A percentile compares a stretch with the other conserved stretches of the same genome.
Conservation (phyloP, 2,329 filamentous ascomycete genomes). For the Rhinocladiella mackenziei region DNA sequence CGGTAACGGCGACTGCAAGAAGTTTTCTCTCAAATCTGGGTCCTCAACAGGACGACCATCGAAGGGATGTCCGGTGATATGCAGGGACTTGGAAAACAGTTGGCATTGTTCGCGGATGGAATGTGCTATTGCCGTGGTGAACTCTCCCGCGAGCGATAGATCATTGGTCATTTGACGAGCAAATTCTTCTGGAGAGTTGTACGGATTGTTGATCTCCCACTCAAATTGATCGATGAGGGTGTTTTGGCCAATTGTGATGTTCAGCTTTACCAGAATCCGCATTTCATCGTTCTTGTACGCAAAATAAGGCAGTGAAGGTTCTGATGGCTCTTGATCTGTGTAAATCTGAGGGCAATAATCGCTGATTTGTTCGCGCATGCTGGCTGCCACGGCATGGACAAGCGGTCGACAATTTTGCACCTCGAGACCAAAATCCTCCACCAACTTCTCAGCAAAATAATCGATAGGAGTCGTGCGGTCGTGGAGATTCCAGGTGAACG, state of each 20-base stretch:
- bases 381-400: conserved; percentile 61
- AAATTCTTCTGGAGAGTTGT: conserved; percentile 93
- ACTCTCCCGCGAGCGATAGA: conserved; percentile 87
- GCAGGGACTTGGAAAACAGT: conserved; percentile 87
- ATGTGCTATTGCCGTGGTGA: conserved; percentile 94
- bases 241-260: conserved; percentile 93
- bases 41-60: conserved; percentile 92
- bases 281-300: conserved; percentile 99
- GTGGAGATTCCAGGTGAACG: conserved; percentile 97
- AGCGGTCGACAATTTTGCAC: conserved; percentile 57
- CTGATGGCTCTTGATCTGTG: conserved; percentile 83
- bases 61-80: conserved; percentile 89
- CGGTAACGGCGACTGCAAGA: conserved; percentile 77
- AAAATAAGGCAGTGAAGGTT: conserved; percentile 82
- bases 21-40: conserved; percentile 77
- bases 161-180: conserved; percentile 84
- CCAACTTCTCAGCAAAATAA: conserved; percentile 79
- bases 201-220: conserved; percentile 95
- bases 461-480: conserved; percentile 77
- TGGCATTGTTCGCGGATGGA: conserved; percentile 95
- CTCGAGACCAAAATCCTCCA: conserved; percentile 80
- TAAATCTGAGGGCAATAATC: conserved; percentile 93
- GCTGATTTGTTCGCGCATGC: conserved; percentile 80
- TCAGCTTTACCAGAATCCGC: conserved; percentile 90
- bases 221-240: conserved; percentile 96